Base-by-base conservation (phyloP, 768 basidiomycete genomes). In the Boletus reticuloceps region DNA sequence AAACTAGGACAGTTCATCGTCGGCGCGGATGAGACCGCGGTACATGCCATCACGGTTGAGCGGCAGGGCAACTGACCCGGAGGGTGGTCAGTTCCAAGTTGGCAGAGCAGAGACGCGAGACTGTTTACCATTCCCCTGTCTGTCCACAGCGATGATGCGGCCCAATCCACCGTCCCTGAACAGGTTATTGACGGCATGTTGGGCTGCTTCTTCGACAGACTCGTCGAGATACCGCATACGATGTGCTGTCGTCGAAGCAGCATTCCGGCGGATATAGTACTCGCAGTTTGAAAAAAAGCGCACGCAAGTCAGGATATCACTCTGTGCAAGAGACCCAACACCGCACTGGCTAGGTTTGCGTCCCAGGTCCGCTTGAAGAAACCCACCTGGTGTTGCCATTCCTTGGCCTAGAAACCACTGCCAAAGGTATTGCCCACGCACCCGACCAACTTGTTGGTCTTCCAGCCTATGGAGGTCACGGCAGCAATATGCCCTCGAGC, bases 341-440 rank as follows among this genome's bases (percentile, higher is more conserved):
- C 83, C 88, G 25, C 63, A 67, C 11, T 65, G 60, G 16, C 61
- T 57, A 22, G 64, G 56, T 41, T 72, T 74, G 3, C 77, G 38
- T 72, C 70, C 79, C 76, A 83, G n/a, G 70, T 40, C 20, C 68
- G 59, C 56, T 61, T 75, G 60, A 66, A 58, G 54, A 53, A 68
- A 34, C 68, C 65, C 64, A 56, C 69, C 59, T 60, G 69, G 53
- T 54, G 69, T 51, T 55, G 57, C 90, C 91, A 93, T 70, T 90
- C 84, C 62, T 89, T 89, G 10, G 89, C 88, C 89, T 89, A 93
- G 70, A 86, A 93, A 0, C 91, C 91, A 13, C 81, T 73, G 5
- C 87, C 89, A 82, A 88, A 89, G 1, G 91, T 92, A 62, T 92
- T 91, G 4, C 91, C 90, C n/a, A 93, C 75, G 6, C 91, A 78